Evolutionary conservation across 768 basidiomycete genomes (phyloP), one percentile per base, ranked within the genome.

Genomic region (Trametes cubensis): DNA sequence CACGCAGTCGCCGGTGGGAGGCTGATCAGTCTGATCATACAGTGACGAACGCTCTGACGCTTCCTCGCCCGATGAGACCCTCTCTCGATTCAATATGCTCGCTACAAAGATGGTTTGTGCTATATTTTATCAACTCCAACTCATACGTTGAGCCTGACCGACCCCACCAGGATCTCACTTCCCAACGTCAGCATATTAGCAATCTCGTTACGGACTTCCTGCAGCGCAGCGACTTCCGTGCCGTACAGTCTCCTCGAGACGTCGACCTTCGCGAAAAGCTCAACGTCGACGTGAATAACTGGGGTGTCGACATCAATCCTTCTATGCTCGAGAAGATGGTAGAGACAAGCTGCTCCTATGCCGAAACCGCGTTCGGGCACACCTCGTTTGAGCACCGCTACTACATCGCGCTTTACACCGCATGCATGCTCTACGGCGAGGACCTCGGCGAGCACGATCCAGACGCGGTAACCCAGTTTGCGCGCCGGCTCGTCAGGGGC

Each of bases 391-490:
- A 58, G 20, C 62, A 63, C 47, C 62, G 70, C 41, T 69, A 78
- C 14, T 73, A 73, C 65, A 77, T 81, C 44, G 74, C 76, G 6
- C 68, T 81, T 18, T 81, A 73, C 61, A 81, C 80, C 2, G 73
- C 79, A 0, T 76, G 73, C 46, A 61, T 71, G 26, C 73, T 75
- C 53, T 76, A 67, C 39, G 60, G 75, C 30, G 81, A 82, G 61
- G 80, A 82, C 50, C 67, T 73, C 18, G 63, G 67, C 6, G 64
- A 63, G 25, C 45, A 60, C 30, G 74, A 76, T 55, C 55, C 61
- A 14, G 63, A 62, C 10, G 62, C 70, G 13, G 67, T 79, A 15
- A 69, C 73, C 15, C 63, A 65, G 13, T 82, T 82, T 68, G 75
- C 73, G 21, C 68, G 73, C 26, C 63, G 75, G 0, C 76, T 80